Conservation (phyloP, 371 early-diverging fungal species). For the Funneliformis caledonium region DNA sequence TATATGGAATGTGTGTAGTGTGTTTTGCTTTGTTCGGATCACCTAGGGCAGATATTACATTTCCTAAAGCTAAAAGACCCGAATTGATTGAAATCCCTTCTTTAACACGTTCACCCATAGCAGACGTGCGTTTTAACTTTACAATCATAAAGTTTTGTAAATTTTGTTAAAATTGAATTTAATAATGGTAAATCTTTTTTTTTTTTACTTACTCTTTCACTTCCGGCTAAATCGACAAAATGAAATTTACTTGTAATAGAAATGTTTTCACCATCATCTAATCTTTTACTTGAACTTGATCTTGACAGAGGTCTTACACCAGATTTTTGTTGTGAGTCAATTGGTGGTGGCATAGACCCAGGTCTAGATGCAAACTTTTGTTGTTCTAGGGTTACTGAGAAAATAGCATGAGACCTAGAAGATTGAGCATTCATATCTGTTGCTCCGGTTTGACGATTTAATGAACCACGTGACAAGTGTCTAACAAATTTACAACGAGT, state of each 20-base stretch:
- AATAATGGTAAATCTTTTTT: not conserved
- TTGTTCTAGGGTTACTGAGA: slow-evolving; percentile 87
- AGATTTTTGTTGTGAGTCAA: slow-evolving; percentile 26
- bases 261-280: slow-evolving; percentile 55
- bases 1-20: slow-evolving; percentile 87
- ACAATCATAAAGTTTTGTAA: not conserved
- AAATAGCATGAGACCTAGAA: slow-evolving; percentile 98
- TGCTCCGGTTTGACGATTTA: slow-evolving; percentile 87
- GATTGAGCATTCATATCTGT: slow-evolving; percentile 98
- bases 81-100: slow-evolving; percentile 99
- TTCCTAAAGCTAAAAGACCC: slow-evolving; percentile 97
- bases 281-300: slow-evolving; percentile 35
- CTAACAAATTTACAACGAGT: slow-evolving; percentile 43
- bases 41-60: slow-evolving; percentile 98
- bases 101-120: slow-evolving; percentile 92
- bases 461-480: slow-evolving; percentile 76
- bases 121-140: slow-evolving; percentile 90
- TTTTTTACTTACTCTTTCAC: slow-evolving; percentile 77
- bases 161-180: not conserved
- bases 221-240: slow-evolving; percentile 99
- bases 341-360: not conserved
- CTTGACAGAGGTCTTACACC: slow-evolving; percentile 15
- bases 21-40: slow-evolving; percentile 71
- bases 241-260: slow-evolving; percentile 79
- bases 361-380: slow-evolving; percentile 57